These are phyloP conservation scores for Vachellia collinsii DNA, from an alignment of 306 rosid species.

Conservation along the genomic window DNA sequence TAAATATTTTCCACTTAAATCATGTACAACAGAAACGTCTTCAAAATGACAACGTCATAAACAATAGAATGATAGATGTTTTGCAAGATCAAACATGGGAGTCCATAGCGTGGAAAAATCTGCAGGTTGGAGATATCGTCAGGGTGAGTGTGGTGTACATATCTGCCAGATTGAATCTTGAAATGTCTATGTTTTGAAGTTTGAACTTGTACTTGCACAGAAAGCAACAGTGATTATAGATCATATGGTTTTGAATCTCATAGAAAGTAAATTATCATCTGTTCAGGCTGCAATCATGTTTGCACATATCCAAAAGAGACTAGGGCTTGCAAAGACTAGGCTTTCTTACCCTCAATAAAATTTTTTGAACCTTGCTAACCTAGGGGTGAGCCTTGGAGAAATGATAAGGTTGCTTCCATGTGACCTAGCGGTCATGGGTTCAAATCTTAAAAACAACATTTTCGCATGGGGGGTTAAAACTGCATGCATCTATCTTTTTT, in stretches of 20 bases:
- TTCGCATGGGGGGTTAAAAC: no score
- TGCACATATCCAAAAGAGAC: not conserved
- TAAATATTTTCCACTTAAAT: not conserved
- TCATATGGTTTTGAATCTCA: not conserved
- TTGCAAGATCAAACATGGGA: conserved; percentile 89
- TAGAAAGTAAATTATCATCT: not conserved
- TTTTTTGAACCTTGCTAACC: not conserved
- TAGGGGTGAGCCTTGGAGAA: no score
- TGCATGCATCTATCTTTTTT: no score
- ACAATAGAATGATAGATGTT: conserved; percentile 66
- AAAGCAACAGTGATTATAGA: not conserved
- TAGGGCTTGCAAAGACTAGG: not conserved
- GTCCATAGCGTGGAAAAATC: conserved; percentile 78
- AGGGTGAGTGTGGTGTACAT: conserved; percentile 62
- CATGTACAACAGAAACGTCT: not conserved
- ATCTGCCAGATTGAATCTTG: conserved; percentile 9
- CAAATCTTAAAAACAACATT: no score
- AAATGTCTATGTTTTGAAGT: not conserved
- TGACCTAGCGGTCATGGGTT: no score
- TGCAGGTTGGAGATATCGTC: conserved; percentile 96
- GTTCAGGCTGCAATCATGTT: not conserved
- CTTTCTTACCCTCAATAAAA: not conserved
- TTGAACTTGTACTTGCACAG: not conserved
- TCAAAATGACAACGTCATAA: conserved; percentile 2
- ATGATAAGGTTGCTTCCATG: no score